Base-by-base conservation (phyloP, 2,329 filamentous ascomycete species). In the Ilyonectria destructans region DNA sequence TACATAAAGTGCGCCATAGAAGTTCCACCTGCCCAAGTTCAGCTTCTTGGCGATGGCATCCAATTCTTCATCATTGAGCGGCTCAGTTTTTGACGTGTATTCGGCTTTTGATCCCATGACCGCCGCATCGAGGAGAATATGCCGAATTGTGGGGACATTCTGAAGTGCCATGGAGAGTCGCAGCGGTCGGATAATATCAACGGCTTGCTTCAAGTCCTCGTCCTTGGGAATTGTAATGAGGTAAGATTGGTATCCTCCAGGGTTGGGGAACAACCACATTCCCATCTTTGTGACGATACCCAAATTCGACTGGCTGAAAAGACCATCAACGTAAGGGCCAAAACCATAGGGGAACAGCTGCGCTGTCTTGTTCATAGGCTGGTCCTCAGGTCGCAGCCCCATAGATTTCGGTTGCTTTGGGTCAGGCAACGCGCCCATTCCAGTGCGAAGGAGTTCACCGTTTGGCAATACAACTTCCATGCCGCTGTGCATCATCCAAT, bases 1-100 rank as follows among this genome's bases (percentile, higher is more conserved):
- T 49, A 63, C 60, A 1, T 74, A 74, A 0, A 74, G 65, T 0
- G 72, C 72, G 2, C 72, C 72, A 4, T 74, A 74, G 21, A 74
- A 74, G 54, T 74, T 74, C 72, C 72, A 74, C 0, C 72, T 63
- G 0, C 72, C 72, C 0, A 74, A 37, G 6, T 72, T 74, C 2
- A 74, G 23, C 7, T 73, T 74, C 4, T 70, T 43, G 0, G 72
- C 70, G 6, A 74, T 73, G 0, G 57, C 65, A 2, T 74, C 67
- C 0, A 74, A 58, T 5, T 74, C 65, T 1, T 59, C 10, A 2
- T 74, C 68, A 1, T 55, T 66, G 0, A 74, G 46, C 0, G 70
- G 72, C 0, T 60, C 37, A 1, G 69, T 46, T 3, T 71, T 64
- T 7, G 62, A 55, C 0, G 69, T 69, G 6, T 73, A 74, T 10